Evolutionary conservation across 2,329 filamentous ascomycete species (phyloP), one percentile per base, ranked within the genome.

Genomic region (Magnaporthiopsis poae): DNA sequence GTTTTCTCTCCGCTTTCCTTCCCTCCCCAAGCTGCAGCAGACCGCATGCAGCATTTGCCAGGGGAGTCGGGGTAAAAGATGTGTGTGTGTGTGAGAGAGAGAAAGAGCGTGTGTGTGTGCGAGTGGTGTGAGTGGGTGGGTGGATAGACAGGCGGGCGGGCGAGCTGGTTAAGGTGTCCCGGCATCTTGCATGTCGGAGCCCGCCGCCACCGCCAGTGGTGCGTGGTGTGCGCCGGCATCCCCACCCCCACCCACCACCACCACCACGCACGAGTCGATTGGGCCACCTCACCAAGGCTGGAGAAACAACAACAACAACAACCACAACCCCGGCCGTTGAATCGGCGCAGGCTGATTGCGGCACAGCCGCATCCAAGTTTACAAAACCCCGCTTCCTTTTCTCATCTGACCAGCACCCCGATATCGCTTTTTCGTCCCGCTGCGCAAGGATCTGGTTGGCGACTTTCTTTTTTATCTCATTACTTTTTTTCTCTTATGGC

Each of bases 111-210:
- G 60, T 13, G 60, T 29, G 25, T 29, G 25, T 33, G 46, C 46
- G n/a, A 56, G 46, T 56, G 46, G 46, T 56, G 46, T 56, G 46
- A 18, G 46, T 56, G 46, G 46, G 46, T 52, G 46, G 18, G 21
- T 27, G 27, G 27, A 27, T 27, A 27, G 31, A 31, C 5, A 31
- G 31, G 31, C 31, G 31, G 31, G 31, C 31, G 31, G 31, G 31
- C 31, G 31, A 31, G 31, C 21, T n/a, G 46, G 46, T 56, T 56
- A 56, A 61, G 60, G 60, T 61, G 60, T 61, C 27, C 60, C 60
- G 60, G 60, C 25, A 61, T 61, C 60, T 27, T 61, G 60, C 60
- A 61, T 61, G 13, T 61, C 46, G 46, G 46, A 56, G 46, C 46
- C 46, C 46, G 46, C 46, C 46, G 46, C 46, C 46, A 21, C 46